A percentile compares a stretch with the other conserved stretches of the same genome.
phyloP scores from a whole-genome alignment of 2,329 filamentous ascomycete genomes.

The Coniochaeta hoffmannii region DNA sequence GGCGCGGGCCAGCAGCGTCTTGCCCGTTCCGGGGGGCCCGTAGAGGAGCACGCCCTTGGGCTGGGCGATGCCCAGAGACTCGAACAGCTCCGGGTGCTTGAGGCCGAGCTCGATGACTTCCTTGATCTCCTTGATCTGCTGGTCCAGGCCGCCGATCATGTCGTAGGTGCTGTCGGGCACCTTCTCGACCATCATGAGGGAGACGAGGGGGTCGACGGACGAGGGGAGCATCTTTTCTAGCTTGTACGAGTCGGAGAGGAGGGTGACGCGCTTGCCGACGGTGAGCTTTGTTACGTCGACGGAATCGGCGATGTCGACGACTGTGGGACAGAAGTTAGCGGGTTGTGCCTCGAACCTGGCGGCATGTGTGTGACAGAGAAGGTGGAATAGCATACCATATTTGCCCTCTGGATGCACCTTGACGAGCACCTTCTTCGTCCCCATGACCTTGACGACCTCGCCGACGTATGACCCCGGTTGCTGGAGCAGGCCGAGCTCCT shows the following conservation, averaged over 20 bases:
- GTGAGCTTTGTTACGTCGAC: slow-evolving; percentile 96
- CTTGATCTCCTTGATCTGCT: slow-evolving; percentile 99
- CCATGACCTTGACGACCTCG: slow-evolving; percentile 99
- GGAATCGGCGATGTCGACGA: slow-evolving; percentile 89
- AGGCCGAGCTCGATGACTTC: slow-evolving; percentile 98
- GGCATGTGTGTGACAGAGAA: neutral
- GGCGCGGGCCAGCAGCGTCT: slow-evolving; percentile 89
- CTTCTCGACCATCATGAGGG: slow-evolving; percentile 99
- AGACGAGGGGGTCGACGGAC: slow-evolving; percentile 95
- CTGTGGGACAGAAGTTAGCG: slow-evolving; percentile 36
- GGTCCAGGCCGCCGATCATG: slow-evolving; percentile 98
- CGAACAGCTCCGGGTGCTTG: slow-evolving; percentile 97
- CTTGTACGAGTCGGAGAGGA: slow-evolving; percentile 96
- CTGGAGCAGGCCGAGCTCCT: slow-evolving; percentile 92
- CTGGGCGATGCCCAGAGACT: slow-evolving; percentile 97
- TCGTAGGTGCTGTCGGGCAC: slow-evolving; percentile 99
- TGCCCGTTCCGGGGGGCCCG: slow-evolving; percentile 92
- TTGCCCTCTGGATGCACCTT: slow-evolving; percentile 99
- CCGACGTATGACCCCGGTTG: slow-evolving; percentile 97
- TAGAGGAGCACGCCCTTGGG: slow-evolving; percentile 97
- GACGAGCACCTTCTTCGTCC: slow-evolving; percentile 97
- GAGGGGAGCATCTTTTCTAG: slow-evolving; percentile 98
- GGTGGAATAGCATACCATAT: slow-evolving; percentile 64
- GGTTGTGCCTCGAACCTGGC: neutral
- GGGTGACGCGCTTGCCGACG: slow-evolving; percentile 91